A percentile compares a stretch with the other conserved stretches of the same genome.
These are phyloP conservation scores for Sporothrix curviconia DNA, from an alignment of 2,329 filamentous ascomycete genomes.

Conservation along the genomic window DNA sequence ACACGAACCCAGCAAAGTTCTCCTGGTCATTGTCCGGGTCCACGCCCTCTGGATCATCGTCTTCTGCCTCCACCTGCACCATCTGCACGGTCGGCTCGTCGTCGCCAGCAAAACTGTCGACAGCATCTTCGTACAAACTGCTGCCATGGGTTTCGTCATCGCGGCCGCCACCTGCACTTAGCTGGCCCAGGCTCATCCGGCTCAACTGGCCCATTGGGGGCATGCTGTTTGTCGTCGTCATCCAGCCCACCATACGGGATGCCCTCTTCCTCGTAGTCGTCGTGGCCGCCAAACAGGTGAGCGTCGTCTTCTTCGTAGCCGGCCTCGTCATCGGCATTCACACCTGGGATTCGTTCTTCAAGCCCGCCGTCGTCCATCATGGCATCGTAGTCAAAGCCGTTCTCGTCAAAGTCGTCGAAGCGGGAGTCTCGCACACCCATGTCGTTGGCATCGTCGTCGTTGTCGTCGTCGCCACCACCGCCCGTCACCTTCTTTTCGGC, in stretches of 20 bases:
- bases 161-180: not conserved
- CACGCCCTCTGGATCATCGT: slow-evolving; percentile 26
- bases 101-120: not conserved
- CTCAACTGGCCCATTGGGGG: no score
- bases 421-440: slow-evolving; percentile 41
- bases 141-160: not conserved
- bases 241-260: slow-evolving; percentile 34
- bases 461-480: not conserved
- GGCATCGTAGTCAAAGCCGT: slow-evolving; percentile 53
- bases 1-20: slow-evolving; percentile 55
- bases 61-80: slow-evolving; percentile 16
- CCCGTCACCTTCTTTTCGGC: slow-evolving; percentile 49
- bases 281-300: slow-evolving; percentile 26
- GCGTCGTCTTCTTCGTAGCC: slow-evolving; percentile 38
- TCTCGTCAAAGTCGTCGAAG: slow-evolving; percentile 58
- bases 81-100: slow-evolving; percentile 14
- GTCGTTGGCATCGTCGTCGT: slow-evolving; percentile 22
- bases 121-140: not conserved
- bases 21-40: slow-evolving; percentile 53
- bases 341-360: slow-evolving; percentile 60
- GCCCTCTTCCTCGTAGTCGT: slow-evolving; percentile 39
- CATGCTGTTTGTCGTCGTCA: not conserved
- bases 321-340: slow-evolving; percentile 34
- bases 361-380: slow-evolving; percentile 60
- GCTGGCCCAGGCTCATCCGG: not conserved